These are phyloP conservation scores for Lathyrus oleraceus DNA, from an alignment of 306 rosid genomes.

Conservation along the genomic window DNA sequence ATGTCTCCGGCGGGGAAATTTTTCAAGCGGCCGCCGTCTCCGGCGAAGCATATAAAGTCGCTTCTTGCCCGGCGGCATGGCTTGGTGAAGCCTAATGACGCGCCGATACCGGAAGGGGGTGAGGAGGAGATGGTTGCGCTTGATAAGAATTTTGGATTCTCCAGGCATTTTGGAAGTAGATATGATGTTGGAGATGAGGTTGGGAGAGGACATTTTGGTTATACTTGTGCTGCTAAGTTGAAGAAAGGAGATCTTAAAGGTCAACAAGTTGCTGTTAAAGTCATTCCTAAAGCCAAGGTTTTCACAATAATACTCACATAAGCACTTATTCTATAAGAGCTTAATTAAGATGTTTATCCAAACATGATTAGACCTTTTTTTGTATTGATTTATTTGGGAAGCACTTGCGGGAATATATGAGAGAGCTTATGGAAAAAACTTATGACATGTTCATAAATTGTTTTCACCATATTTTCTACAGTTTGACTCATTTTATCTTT, in stretches of 20 bases:
- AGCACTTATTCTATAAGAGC: no score
- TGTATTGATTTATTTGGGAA: no score
- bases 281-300: conserved; percentile 90
- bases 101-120: conserved; percentile 68
- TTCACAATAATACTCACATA: background rate
- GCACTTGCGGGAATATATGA: no score
- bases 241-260: conserved; percentile 82
- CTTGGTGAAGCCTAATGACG: conserved; percentile 81
- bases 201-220: conserved; percentile 92
- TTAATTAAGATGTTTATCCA: no score
- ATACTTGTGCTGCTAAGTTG: conserved; percentile 69
- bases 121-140: conserved; percentile 54
- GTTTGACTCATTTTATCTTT: background rate
- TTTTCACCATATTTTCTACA: background rate
- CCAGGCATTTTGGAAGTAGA: conserved; percentile 69
- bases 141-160: conserved; percentile 86
- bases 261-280: conserved; percentile 80
- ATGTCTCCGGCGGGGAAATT: conserved; percentile 84
- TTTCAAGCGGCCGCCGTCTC: conserved; percentile 71
- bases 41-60: conserved; percentile 85
- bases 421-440: background rate
- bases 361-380: no score
- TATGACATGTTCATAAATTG: background rate
- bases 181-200: conserved; percentile 84
- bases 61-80: conserved; percentile 73